Evolutionary conservation across 208 protist genomes (phyloP), one percentile per base, ranked within the genome.

Genomic region (Leishmania gerbilli): DNA sequence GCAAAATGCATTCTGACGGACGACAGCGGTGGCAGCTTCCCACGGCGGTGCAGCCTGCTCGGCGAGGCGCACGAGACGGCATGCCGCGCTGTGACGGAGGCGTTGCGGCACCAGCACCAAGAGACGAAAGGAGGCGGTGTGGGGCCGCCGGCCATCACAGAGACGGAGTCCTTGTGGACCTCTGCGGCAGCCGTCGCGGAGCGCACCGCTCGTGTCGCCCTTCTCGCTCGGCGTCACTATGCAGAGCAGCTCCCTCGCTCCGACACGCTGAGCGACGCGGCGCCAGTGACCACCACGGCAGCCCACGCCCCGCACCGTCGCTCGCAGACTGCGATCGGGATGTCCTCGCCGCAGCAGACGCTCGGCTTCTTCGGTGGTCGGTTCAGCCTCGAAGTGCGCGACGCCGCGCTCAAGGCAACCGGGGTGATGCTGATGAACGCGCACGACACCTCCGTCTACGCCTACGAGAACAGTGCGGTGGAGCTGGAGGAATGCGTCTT

Each of bases 1-100:
- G 91, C 88, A 0, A 96, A 96, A 85, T 96, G 93, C 74, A 82
- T 85, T 1, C 55, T 95, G 24, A 89, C 69, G 4, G 90, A 93
- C 37, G 83, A 93, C 71, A 74, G 82, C 71, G 37, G 85, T 49
- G 72, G 84, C 19, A 24, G 79, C 65, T 93, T 90, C 80, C 71
- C 83, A 17, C 72, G 84, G 49, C 84, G 88, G 65, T 91, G 85
- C 74, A 49, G 21, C n/a, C 47, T 71, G 58, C 80, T 88, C 15
- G 87, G 71, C 8, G 81, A 55, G 71, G 81, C 83, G n/a, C 76
- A 80, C 79, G 82, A 34, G 40, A 79, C 64, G 17, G 86, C 71
- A 45, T 56, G 53, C 51, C 85, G 51, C 64, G 51, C 62, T 3
- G 79, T 89, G 17, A 15, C 60, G 13, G 42, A 21, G 8, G 56